Percentiles rank a stretch among this genome's conserved stretches.
These are phyloP conservation scores for Fusarium torreyae DNA, from an alignment of 2,329 filamentous ascomycete genomes.

Conservation along the genomic window DNA sequence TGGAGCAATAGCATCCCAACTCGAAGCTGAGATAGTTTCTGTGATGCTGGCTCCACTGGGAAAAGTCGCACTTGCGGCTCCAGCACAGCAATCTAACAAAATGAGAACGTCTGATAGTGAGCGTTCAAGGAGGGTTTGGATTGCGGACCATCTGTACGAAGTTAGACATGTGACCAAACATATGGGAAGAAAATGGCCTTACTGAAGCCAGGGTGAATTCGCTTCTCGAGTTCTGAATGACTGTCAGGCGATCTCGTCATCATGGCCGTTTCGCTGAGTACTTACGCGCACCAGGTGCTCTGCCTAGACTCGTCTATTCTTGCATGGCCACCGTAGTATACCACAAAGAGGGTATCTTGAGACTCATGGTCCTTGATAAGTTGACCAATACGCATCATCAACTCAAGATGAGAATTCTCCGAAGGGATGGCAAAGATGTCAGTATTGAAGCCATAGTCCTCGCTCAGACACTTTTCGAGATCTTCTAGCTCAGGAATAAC, in stretches of 20 bases:
- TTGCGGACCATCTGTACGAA: constrained; percentile 68
- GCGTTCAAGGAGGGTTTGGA: constrained; percentile 71
- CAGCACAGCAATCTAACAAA: constrained; percentile 72
- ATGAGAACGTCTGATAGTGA: constrained; percentile 72
- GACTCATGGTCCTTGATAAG: constrained; percentile 71
- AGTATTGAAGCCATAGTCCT: constrained; percentile 70
- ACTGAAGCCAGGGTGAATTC: constrained; percentile 70
- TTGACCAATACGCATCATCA: constrained; percentile 70
- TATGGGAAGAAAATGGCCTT: constrained; percentile 47
- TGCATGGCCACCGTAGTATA: constrained; percentile 74
- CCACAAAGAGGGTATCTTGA: constrained; percentile 68
- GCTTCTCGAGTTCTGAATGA: constrained; percentile 62
- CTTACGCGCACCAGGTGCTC: constrained; percentile 73
- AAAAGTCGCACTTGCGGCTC: constrained; percentile 72
- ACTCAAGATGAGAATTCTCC: constrained; percentile 70
- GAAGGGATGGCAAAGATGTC: constrained; percentile 72
- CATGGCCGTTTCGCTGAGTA: constrained; percentile 30
- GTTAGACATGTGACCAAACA: constrained; percentile 15
- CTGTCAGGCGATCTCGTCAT: constrained; percentile 23
- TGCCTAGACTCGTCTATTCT: constrained; percentile 72
- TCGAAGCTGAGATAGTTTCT: constrained; percentile 74
- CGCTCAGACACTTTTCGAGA: constrained; percentile 67
- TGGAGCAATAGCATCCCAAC: constrained; percentile 73
- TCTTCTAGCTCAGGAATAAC: constrained; percentile 72
- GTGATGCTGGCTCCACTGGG: constrained; percentile 72